phyloP scores from a whole-genome alignment of 2,329 filamentous ascomycete genomes.

The Xylariaceae sp. region DNA sequence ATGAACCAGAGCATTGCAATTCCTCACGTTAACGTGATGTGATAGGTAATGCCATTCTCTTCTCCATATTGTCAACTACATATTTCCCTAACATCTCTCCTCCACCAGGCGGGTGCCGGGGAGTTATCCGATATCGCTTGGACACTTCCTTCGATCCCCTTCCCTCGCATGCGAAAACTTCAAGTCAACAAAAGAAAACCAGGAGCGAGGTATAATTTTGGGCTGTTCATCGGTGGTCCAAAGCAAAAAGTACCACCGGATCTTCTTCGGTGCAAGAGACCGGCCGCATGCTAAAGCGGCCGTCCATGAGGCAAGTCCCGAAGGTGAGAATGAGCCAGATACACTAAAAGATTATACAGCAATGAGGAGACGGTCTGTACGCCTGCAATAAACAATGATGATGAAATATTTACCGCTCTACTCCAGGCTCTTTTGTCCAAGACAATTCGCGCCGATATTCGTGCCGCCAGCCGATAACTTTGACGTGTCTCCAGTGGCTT shows the following conservation, averaged over 20 bases:
- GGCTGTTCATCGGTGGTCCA: conserved; percentile 1
- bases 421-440: conserved; percentile 28
- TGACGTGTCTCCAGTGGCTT: conserved; percentile 1
- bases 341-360: conserved; percentile 25
- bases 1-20: too few relatives aligned
- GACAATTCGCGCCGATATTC: conserved; percentile 25
- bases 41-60: background rate
- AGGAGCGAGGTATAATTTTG: background rate
- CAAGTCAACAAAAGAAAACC: background rate
- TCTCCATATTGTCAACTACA: background rate
- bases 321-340: conserved; percentile 3
- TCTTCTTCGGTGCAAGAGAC: background rate
- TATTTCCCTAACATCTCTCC: background rate
- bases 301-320: background rate
- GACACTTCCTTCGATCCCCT: conserved; percentile 5
- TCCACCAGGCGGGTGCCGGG: too few relatives aligned
- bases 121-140: background rate
- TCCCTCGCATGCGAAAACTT: conserved; percentile 6
- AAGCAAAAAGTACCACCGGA: background rate
- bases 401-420: conserved; percentile 18
- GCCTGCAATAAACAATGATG: conserved; percentile 14
- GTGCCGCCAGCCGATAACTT: conserved; percentile 14
- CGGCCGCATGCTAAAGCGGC: background rate
- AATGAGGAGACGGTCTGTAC: conserved; percentile 14
- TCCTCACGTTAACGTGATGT: too few relatives aligned